Conservation (phyloP, 495 filamentous ascomycete species). For the Penicillium psychrofluorescens region DNA sequence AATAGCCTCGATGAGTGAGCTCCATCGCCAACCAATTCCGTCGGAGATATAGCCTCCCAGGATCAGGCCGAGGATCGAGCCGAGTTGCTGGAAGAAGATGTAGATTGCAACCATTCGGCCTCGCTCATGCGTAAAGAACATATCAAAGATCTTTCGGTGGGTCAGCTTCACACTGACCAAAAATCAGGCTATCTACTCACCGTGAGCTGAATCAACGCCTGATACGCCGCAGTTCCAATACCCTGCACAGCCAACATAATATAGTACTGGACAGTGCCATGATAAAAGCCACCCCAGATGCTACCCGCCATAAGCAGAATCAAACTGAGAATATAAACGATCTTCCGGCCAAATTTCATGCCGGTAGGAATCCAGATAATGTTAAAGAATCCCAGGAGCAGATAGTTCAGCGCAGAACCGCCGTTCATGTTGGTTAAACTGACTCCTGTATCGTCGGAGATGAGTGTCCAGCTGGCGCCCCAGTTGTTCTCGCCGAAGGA, state of each 20-base stretch:
- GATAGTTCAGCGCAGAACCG: slow-evolving; percentile 23
- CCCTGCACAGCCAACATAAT: slow-evolving; percentile 16
- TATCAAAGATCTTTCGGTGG: slow-evolving; percentile 19
- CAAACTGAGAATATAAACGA: slow-evolving; percentile 22
- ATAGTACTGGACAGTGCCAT: slow-evolving; percentile 19
- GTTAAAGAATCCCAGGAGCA: slow-evolving; percentile 27
- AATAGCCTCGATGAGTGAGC: slow-evolving; percentile 23
- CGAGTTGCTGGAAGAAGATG: slow-evolving; percentile 22
- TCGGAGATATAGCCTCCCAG: slow-evolving; percentile 21
- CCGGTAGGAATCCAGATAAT: slow-evolving; percentile 28
- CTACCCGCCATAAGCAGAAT: slow-evolving; percentile 12
- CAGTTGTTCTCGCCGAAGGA: slow-evolving; percentile 26
- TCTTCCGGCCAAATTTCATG: slow-evolving; percentile 27
- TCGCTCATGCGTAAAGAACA: slow-evolving; percentile 22
- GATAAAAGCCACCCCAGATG: slow-evolving; percentile 19
- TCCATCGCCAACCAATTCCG: slow-evolving; percentile 28
- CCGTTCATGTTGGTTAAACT: slow-evolving; percentile 25
- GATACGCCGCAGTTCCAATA: slow-evolving; percentile 23
- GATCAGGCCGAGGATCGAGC: slow-evolving; percentile 21
- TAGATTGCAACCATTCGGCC: slow-evolving; percentile 20
- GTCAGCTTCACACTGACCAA: background rate
- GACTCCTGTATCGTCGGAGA: slow-evolving; percentile 21
- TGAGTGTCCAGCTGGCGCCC: slow-evolving; percentile 24
- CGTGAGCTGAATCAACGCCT: slow-evolving; percentile 23
- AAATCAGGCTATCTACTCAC: slow-evolving; percentile 2